These are phyloP conservation scores for Dipteronia sinensis DNA, from an alignment of 345 rosid genomes.

Conservation along the genomic window DNA sequence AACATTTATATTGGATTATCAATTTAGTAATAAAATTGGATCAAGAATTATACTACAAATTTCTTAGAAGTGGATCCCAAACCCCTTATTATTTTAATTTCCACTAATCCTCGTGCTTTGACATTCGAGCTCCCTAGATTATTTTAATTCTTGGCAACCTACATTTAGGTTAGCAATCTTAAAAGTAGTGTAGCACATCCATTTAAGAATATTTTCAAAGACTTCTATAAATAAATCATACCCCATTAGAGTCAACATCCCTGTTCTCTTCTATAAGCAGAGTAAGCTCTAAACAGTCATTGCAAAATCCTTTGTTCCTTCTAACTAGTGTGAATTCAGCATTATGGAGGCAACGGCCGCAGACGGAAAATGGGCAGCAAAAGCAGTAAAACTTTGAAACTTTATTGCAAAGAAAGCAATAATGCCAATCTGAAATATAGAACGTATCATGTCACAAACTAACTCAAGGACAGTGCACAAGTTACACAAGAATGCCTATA, in stretches of 20 bases:
- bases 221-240: conserved; percentile 10
- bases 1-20: too few species aligned
- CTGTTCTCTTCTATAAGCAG: conserved; percentile 46
- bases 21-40: background rate
- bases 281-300: conserved; percentile 39
- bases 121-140: background rate
- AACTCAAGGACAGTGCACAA: background rate
- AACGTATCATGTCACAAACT: background rate
- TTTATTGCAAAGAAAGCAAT: conserved; percentile 44
- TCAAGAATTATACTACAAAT: background rate
- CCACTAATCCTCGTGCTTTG: background rate
- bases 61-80: background rate
- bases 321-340: conserved; percentile 32
- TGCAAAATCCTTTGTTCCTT: conserved; percentile 43
- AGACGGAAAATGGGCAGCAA: conserved; percentile 51
- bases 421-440: conserved; percentile 52
- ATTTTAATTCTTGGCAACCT: background rate
- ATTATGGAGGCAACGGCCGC: conserved; percentile 41
- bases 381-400: conserved; percentile 52
- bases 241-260: conserved; percentile 38
- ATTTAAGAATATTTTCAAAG: background rate
- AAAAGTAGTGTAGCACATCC: too few species aligned
- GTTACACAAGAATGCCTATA: background rate
- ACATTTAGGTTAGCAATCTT: background rate
- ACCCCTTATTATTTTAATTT: too few species aligned